Conservation (phyloP, 305 asterid species). For the Lippia alba region DNA sequence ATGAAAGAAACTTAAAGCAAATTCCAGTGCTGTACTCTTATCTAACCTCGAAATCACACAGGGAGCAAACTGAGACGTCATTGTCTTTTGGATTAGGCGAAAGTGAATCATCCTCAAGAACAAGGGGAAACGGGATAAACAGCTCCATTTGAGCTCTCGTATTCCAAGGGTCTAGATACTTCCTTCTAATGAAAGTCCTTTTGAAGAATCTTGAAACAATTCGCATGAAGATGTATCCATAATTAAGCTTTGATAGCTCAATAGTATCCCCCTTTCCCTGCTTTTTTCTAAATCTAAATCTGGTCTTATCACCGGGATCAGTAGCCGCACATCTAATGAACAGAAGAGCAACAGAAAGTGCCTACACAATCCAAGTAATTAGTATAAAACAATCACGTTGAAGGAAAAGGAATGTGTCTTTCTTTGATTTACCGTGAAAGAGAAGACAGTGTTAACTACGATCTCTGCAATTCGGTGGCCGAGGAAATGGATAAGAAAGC, state of each 20-base stretch:
- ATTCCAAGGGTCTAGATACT: slow-evolving; percentile 74
- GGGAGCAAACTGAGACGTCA: slow-evolving; percentile 80
- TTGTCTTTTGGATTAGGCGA: slow-evolving; percentile 62
- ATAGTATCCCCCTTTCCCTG: slow-evolving; percentile 39
- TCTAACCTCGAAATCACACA: slow-evolving; percentile 83
- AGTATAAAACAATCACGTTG: not conserved
- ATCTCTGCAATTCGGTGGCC: slow-evolving; percentile 71
- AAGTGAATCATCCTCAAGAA: slow-evolving; percentile 66
- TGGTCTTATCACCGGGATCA: slow-evolving; percentile 82
- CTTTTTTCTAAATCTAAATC: slow-evolving; percentile 67
- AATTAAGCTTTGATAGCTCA: slow-evolving; percentile 49
- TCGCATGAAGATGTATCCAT: slow-evolving; percentile 55
- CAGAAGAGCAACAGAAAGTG: slow-evolving; percentile 65
- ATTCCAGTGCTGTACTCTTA: not conserved
- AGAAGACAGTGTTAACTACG: slow-evolving; percentile 60
- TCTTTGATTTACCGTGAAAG: slow-evolving; percentile 68
- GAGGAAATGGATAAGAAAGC: slow-evolving; percentile 82
- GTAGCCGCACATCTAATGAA: slow-evolving; percentile 77
- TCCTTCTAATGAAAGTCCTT: slow-evolving; percentile 83
- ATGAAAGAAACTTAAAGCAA: not conserved
- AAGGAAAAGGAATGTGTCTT: not conserved
- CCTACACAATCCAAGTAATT: slow-evolving; percentile 45
- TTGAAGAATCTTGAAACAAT: slow-evolving; percentile 62
- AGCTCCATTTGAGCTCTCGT: slow-evolving; percentile 65
- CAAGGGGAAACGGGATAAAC: slow-evolving; percentile 69